Evolutionary conservation across 768 basidiomycete genomes (phyloP), one percentile per base, ranked within the genome.

Genomic region (Mycena leptocephala): DNA sequence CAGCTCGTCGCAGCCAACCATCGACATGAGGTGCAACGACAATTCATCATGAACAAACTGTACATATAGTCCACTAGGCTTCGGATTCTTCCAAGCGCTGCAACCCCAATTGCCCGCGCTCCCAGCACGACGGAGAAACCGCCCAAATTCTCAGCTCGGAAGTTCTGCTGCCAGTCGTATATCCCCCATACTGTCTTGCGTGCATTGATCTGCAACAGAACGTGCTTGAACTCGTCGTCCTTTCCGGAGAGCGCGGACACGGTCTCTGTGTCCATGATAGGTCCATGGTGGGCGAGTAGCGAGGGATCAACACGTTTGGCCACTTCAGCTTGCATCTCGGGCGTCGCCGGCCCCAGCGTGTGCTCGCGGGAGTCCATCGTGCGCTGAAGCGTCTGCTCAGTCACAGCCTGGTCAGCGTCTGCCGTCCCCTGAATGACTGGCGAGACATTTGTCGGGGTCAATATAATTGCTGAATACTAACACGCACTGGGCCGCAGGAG

Each of bases 401-500:
- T 73, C 10, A 79, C 74, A 39, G 24, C 73, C 53, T n/a, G 70
- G 56, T 79, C 76, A 24, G 80, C 72, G 55, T 83, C 83, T 8
- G 79, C 80, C 2, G 78, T 68, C 3, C 83, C 83, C 68, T 84
- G 83, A 24, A 84, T 84, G 16, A 84, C 83, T 82, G 37, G 26
- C 11, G 32, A 24, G n/a, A n/a, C n/a, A n/a, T n/a, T n/a, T n/a
- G n/a, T n/a, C n/a, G n/a, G n/a, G n/a, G n/a, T n/a, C n/a, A n/a
- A n/a, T n/a, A n/a, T n/a, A n/a, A 69, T 26, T 28, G 26, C 46
- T 32, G 32, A 64, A 26, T 18, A 26, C 41, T 30, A 39, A 53
- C 2, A 59, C 82, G 20, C 66, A 87, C 88, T 84, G 13, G 84
- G 87, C 11, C 87, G 81, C 66, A 90, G 82, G 78, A 86, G 83